phyloP scores from a whole-genome alignment of 331 rosid genomes.

The Dryas integrifolia region DNA sequence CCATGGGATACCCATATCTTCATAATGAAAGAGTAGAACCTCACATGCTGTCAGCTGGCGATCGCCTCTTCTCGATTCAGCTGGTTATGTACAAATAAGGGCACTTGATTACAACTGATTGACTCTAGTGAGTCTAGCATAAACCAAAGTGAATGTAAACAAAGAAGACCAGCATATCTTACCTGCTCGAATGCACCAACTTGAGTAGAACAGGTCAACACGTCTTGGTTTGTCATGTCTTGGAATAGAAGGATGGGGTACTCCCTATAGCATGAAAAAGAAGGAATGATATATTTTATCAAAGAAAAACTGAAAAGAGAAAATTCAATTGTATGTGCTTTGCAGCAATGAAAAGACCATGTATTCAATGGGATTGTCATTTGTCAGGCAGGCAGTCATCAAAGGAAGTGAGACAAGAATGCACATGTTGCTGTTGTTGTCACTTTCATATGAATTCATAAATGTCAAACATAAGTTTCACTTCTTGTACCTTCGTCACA shows the following conservation, averaged over 20 bases:
- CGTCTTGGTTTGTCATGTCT: constrained; percentile 70
- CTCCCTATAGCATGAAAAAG: constrained; percentile 50
- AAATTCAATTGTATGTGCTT: not conserved
- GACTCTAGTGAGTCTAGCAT: not conserved
- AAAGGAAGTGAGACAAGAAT: not conserved
- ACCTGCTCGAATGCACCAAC: constrained; percentile 95
- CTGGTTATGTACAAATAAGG: constrained; percentile 41
- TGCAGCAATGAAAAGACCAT: no score
- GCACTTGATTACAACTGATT: not conserved
- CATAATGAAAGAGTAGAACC: constrained; percentile 75
- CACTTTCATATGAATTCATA: not conserved
- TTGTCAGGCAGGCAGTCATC: not conserved
- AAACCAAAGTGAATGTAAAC: not conserved
- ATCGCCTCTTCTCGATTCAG: constrained; percentile 55
- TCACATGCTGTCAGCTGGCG: constrained; percentile 75
- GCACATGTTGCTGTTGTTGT: not conserved
- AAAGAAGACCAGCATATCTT: constrained; percentile 7
- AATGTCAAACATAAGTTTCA: not conserved
- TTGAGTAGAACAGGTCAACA: constrained; percentile 78
- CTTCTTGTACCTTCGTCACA: constrained; percentile 67
- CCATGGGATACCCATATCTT: constrained; percentile 94
- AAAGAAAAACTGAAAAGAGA: not conserved
- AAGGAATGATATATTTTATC: not conserved
- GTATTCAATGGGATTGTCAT: not conserved
- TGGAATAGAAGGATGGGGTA: constrained; percentile 65